A percentile compares a stretch with the other conserved stretches of the same genome.
These are phyloP conservation scores for Lupinus albus DNA, from an alignment of 306 rosid species.

Conservation along the genomic window DNA sequence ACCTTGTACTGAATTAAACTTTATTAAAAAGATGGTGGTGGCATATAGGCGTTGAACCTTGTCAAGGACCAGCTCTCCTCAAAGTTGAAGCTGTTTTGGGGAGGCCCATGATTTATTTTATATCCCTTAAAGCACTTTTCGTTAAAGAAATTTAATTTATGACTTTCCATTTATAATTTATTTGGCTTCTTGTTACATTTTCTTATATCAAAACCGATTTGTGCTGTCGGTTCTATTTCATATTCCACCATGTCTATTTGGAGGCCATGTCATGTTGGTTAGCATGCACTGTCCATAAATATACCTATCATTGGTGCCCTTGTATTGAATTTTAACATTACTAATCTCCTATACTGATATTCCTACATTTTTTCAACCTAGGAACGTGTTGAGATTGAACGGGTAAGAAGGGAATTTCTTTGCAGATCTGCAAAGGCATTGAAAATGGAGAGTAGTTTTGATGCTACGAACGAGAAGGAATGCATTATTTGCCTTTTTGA, in stretches of 20 bases:
- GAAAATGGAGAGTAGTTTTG: constrained; percentile 92
- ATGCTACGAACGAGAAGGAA: constrained; percentile 85
- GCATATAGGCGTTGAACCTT: neutral
- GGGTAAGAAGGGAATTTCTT: constrained; percentile 65
- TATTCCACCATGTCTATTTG: neutral
- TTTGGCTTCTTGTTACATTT: constrained; percentile 3
- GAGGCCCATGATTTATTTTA: constrained; percentile 7
- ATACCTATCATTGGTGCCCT: neutral
- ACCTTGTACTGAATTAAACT: neutral
- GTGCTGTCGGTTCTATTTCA: constrained; percentile 26
- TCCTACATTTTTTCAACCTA: constrained; percentile 35
- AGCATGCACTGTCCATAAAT: constrained; percentile 1
- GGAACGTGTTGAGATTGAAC: constrained; percentile 86
- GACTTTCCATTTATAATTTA: neutral
- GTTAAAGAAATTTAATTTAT: constrained; percentile 18
- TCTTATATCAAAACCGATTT: neutral
- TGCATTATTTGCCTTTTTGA: constrained; percentile 84
- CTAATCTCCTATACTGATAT: constrained; percentile 32
- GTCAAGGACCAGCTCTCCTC: neutral
- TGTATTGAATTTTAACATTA: constrained; percentile 26
- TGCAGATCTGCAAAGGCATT: constrained; percentile 65
- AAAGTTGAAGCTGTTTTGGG: constrained; percentile 16
- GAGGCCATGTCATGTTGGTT: neutral
- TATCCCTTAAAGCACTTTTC: neutral
- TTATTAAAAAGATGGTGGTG: neutral